Percentiles rank a stretch among this genome's conserved stretches.
phyloP scores from a whole-genome alignment of 306 rosid genomes.

The Cucurbita pepo region DNA sequence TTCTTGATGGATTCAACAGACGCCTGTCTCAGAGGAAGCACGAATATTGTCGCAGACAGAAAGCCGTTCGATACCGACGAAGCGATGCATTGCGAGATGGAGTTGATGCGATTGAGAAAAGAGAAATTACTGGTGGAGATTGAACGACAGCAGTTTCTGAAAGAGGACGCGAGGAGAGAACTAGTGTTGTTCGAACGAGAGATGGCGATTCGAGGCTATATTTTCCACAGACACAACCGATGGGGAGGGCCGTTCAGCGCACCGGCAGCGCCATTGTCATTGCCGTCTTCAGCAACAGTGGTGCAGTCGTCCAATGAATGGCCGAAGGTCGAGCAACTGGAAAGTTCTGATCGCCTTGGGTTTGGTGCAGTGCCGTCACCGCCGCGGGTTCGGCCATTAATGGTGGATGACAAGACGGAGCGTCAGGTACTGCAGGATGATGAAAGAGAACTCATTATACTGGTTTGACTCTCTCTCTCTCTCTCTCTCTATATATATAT shows the following conservation, averaged over 20 bases:
- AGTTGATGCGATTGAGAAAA: neutral
- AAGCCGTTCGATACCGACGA: neutral
- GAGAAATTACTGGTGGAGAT: neutral
- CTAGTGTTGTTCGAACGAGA: constrained; percentile 3
- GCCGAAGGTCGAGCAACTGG: neutral
- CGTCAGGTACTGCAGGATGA: neutral
- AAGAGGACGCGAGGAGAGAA: constrained; percentile 5
- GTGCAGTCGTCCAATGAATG: neutral
- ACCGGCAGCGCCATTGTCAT: neutral
- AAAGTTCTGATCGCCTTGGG: neutral
- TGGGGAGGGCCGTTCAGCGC: neutral
- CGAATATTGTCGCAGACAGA: neutral
- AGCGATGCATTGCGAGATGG: neutral
- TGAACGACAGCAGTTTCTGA: neutral
- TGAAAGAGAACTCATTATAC: neutral
- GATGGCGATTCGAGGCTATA: neutral
- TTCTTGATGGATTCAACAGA: neutral
- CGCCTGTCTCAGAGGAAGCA: neutral
- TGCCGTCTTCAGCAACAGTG: neutral
- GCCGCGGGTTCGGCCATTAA: neutral
- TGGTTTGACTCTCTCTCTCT: neutral
- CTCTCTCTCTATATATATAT: too few species aligned
- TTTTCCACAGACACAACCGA: neutral
- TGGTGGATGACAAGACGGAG: neutral
- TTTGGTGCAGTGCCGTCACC: neutral